Evolutionary conservation across 164 flowering plant genomes (phyloP).

Genomic region (Amborella trichopoda): DNA sequence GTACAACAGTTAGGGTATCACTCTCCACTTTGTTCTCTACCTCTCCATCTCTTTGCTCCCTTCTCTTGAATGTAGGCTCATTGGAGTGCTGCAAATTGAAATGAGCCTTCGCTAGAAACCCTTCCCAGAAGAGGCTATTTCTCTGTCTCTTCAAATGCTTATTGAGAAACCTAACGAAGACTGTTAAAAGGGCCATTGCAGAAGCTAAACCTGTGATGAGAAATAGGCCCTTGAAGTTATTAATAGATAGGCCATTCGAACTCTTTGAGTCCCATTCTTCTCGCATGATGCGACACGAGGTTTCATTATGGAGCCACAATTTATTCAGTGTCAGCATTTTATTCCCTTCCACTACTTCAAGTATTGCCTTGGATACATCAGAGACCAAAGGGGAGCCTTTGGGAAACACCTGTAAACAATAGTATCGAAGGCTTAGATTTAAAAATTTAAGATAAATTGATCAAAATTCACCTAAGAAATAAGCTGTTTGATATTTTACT

Average conservation of each 20-base stretch:
- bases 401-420: slow-evolving; percentile 10
- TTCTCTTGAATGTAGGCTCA: background rate
- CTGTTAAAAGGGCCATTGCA: background rate
- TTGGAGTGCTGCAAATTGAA: background rate
- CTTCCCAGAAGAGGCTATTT: background rate
- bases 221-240: slow-evolving; percentile 6
- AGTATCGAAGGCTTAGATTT: background rate
- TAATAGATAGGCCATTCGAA: slow-evolving; percentile 2
- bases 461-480: no score
- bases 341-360: background rate
- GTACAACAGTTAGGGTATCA: no score
- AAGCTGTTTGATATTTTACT: no score
- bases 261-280: background rate
- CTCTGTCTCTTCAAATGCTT: background rate
- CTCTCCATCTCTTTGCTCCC: background rate
- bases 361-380: slow-evolving; percentile 2
- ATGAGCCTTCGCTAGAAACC: background rate
- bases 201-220: slow-evolving; percentile 4
- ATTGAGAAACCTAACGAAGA: background rate
- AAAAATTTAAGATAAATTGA: background rate
- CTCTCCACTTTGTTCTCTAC: no score
- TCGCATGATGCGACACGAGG: no score
- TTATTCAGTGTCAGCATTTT: background rate
- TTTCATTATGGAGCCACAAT: background rate
- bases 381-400: slow-evolving; percentile 6